Percentiles rank a stretch among this genome's conserved stretches.
Conservation (phyloP, 768 basidiomycete genomes). For the Lentinula aciculospora region DNA sequence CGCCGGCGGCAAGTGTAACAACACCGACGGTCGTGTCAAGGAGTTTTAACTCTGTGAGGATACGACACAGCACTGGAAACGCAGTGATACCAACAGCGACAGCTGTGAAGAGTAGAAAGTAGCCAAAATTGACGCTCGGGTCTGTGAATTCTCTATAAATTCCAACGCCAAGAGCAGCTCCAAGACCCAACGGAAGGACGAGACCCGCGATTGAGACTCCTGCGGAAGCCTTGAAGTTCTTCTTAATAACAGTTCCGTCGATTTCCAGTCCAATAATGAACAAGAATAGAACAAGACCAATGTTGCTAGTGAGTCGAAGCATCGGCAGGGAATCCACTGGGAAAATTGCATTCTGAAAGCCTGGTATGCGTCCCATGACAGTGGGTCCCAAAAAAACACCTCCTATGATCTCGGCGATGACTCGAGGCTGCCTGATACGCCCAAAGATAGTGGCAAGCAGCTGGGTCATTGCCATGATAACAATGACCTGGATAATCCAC, state of each 20-base stretch:
- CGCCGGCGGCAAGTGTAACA: conserved; percentile 76
- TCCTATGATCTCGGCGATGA: conserved; percentile 89
- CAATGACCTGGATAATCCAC: conserved; percentile 74
- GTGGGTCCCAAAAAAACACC: conserved; percentile 82
- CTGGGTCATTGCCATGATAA: conserved; percentile 81
- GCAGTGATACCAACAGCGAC: conserved; percentile 81
- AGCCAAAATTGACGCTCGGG: conserved; percentile 56
- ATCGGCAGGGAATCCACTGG: conserved; percentile 44
- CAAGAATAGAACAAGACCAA: conserved; percentile 73
- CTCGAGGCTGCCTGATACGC: conserved; percentile 82
- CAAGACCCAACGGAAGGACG: conserved; percentile 73
- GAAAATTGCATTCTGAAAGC: conserved; percentile 61
- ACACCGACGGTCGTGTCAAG: conserved; percentile 83
- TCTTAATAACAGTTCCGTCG: conserved; percentile 62
- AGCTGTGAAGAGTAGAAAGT: conserved; percentile 82
- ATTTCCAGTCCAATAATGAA: conserved; percentile 86
- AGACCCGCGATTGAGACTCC: conserved; percentile 66
- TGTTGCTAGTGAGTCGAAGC: conserved; percentile 67
- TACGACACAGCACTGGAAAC: conserved; percentile 80
- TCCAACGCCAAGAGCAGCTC: conserved; percentile 69
- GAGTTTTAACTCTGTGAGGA: conserved; percentile 76
- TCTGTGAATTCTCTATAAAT: conserved; percentile 67
- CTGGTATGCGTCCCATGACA: conserved; percentile 75
- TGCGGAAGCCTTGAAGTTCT: conserved; percentile 53
- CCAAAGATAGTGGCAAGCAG: conserved; percentile 58